phyloP scores from a whole-genome alignment of 306 rosid species.

The Cajanus cajan region DNA sequence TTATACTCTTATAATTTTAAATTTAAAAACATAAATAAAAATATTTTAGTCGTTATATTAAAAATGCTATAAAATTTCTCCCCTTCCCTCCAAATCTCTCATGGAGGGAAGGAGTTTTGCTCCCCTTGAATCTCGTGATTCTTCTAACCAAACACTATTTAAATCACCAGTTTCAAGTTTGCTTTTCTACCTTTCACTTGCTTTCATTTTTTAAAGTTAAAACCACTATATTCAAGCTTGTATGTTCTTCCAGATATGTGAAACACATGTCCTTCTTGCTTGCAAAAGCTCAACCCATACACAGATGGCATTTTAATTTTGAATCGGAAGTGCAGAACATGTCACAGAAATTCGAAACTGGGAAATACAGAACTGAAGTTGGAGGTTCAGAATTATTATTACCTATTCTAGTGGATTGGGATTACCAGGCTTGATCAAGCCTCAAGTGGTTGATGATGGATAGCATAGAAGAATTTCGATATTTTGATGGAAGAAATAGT shows the following conservation, averaged over 20 bases:
- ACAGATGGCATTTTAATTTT: background rate
- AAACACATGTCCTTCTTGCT: background rate
- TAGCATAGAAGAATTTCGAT: background rate
- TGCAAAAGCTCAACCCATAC: background rate
- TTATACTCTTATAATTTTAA: too few species aligned
- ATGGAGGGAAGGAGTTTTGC: too few species aligned
- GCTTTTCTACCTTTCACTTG: background rate
- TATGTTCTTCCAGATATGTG: background rate
- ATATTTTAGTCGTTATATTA: too few species aligned
- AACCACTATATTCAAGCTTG: background rate
- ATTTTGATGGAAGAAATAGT: background rate
- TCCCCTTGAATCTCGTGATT: too few species aligned
- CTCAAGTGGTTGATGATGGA: background rate
- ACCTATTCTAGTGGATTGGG: background rate
- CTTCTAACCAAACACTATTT: too few species aligned
- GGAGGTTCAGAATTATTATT: background rate
- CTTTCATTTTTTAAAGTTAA: too few species aligned
- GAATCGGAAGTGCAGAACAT: background rate
- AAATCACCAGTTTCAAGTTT: background rate
- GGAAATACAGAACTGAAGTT: background rate
- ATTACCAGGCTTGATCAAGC: background rate
- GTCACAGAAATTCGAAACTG: background rate
- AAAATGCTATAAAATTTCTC: too few species aligned
- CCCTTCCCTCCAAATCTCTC: too few species aligned
- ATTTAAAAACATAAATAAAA: too few species aligned